Base-by-base conservation (phyloP, 495 filamentous ascomycete genomes). In the Xylaria intraflava region DNA sequence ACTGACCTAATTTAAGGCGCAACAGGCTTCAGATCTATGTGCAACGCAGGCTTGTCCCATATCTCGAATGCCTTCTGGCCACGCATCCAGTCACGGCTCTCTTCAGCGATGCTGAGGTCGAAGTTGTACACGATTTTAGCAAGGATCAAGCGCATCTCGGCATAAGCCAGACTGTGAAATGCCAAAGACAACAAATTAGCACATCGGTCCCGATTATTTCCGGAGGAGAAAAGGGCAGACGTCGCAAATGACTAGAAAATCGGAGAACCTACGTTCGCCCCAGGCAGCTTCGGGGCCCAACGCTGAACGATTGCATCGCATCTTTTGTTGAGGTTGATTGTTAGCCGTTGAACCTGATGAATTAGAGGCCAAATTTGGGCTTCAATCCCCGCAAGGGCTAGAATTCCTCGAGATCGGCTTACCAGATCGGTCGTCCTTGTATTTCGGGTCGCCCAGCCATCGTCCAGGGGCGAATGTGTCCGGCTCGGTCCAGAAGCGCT, bases 201-300 rank as follows among this genome's bases (percentile, higher is more conserved):
- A 29, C 22, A 1, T n/a, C n/a, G n/a, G n/a, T n/a, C n/a, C n/a
- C n/a, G n/a, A n/a, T n/a, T n/a, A n/a, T n/a, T n/a, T n/a, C n/a
- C n/a, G n/a, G n/a, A n/a, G n/a, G n/a, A n/a, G n/a, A n/a, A n/a
- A n/a, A n/a, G n/a, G n/a, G n/a, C n/a, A n/a, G n/a, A n/a, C n/a
- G n/a, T n/a, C n/a, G n/a, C n/a, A n/a, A n/a, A n/a, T n/a, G n/a
- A n/a, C n/a, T n/a, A n/a, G n/a, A n/a, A n/a, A n/a, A n/a, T n/a
- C n/a, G n/a, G n/a, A 29, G 12, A 24, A 74, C 78, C 62, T 63
- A 83, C 79, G 75, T 78, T 55, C 67, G 65, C 9, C 80, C 81
- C 42, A 82, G 65, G 50, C 80, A 84, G 54, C 79, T 77, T 24
- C 82, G 58, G 12, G 75, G 77, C 0, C 82, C 81, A 31, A 72